Base-by-base conservation (phyloP, 2,329 filamentous ascomycete genomes). In the Didymella sp. region DNA sequence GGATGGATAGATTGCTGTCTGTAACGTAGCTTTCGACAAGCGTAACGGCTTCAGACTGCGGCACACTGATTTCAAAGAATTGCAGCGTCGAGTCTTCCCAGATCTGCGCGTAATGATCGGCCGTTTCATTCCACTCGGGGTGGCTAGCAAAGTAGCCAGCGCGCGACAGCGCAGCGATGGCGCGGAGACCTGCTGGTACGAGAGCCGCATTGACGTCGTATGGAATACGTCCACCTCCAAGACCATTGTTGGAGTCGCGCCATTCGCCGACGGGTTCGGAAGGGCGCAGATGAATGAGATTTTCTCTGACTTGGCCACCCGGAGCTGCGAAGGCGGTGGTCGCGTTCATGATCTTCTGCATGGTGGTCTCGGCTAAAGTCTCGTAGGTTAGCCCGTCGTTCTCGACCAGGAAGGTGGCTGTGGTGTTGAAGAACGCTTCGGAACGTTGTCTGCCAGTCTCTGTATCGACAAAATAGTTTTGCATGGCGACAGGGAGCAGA, bases 131-230 rank as follows among this genome's bases (percentile, higher is more conserved):
- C 85, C 84, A 87, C 0, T 79, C 71, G 0, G 78, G 61, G 51
- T 82, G 78, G 2, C 78, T 69, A 0, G 82, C 73, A 58, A 84
- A 87, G 60, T 87, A 79, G 1, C 81, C 82, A 0, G 77, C 73
- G 0, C 71, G 70, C 2, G 84, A 76, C 1, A 89, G 74, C 0
- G 78, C 76, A 2, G 82, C 80, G 33, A 89, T 87, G 2, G 85
- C 81, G 11, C 83, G 79, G 0, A 89, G 77, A 2, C 84, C 85
- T 2, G 87, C 86, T 0, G 87, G 87, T 0, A 83, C 84, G 0
- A 89, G 76, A 0, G 84, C 86, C 0, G 84, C 84, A 63, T 89
- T 89, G 22, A 89, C 86, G 59, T 88, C 82, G 66, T 86, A 89
- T 0, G 87, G 86, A n/a, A 87, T 84, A 0, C 83, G 79, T 2